These are phyloP conservation scores for Pyronema domesticum DNA, from an alignment of 495 filamentous ascomycete genomes.

Conservation along the genomic window DNA sequence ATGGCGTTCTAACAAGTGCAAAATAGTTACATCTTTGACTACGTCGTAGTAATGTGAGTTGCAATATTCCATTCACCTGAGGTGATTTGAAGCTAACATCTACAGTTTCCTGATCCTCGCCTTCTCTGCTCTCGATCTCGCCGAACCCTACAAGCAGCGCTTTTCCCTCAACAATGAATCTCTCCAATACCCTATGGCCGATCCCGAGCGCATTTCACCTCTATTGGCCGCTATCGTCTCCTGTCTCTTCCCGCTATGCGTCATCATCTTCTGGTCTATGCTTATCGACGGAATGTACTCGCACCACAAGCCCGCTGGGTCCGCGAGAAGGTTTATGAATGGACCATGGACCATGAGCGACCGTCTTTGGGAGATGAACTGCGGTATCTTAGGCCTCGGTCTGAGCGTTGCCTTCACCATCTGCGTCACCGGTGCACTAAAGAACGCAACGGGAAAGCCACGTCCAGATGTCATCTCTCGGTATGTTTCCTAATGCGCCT, in stretches of 20 bases:
- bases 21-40: conserved; percentile 47
- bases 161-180: conserved; percentile 43
- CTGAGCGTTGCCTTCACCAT: conserved; percentile 50
- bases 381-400: conserved; percentile 54
- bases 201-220: conserved; percentile 53
- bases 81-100: conserved; percentile 25
- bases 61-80: conserved; percentile 11
- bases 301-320: conserved; percentile 36
- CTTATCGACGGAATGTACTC: conserved; percentile 52
- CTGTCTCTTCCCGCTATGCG: conserved; percentile 39
- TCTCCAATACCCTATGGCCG: conserved; percentile 55
- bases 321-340: conserved; percentile 14
- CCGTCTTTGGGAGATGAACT: conserved; percentile 71
- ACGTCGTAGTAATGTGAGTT: conserved; percentile 46
- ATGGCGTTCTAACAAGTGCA: not conserved
- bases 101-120: conserved; percentile 32
- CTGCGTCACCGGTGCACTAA: conserved; percentile 64
- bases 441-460: conserved; percentile 75
- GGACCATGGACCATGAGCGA: conserved; percentile 47
- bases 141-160: conserved; percentile 41
- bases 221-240: conserved; percentile 37
- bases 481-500: conserved; percentile 1
- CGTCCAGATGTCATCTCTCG: conserved; percentile 62
- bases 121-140: conserved; percentile 37
- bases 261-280: conserved; percentile 56